phyloP scores from a whole-genome alignment of 2,329 filamentous ascomycete species.

The Penicillium corylophilum region DNA sequence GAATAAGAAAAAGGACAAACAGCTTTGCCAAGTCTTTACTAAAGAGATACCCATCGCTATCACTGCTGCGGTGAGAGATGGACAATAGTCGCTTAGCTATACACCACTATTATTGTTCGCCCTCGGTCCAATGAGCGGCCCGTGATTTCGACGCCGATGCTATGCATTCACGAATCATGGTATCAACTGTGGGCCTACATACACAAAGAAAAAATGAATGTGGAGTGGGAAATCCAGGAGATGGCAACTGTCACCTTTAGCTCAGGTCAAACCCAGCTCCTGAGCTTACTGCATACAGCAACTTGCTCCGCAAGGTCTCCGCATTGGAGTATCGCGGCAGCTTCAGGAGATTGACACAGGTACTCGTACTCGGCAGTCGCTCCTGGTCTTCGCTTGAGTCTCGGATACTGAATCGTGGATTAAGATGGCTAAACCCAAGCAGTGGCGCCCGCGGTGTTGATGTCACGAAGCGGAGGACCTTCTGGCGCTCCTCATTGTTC shows the following conservation, averaged over 20 bases:
- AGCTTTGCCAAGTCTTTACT: background rate
- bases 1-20: background rate
- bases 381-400: conserved; percentile 76
- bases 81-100: background rate
- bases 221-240: background rate
- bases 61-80: background rate
- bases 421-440: conserved; percentile 81
- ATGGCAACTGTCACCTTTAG: conserved; percentile 16
- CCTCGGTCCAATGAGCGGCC: conserved; percentile 14
- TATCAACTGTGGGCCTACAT: conserved; percentile 4
- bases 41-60: background rate
- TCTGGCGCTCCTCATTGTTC: conserved; percentile 72
- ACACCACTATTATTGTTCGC: background rate
- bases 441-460: conserved; percentile 87
- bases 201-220: background rate
- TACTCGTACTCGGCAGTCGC: conserved; percentile 86
- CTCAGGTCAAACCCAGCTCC: conserved; percentile 86
- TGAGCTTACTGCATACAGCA: conserved; percentile 85
- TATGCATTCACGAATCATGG: conserved; percentile 26
- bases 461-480: conserved; percentile 93
- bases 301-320: conserved; percentile 68
- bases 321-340: conserved; percentile 75
- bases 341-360: conserved; percentile 93
- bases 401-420: conserved; percentile 83
- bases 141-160: conserved; percentile 27